Conservation (phyloP, 176 grass and related monocot genomes). For the Hordeum marinum region DNA sequence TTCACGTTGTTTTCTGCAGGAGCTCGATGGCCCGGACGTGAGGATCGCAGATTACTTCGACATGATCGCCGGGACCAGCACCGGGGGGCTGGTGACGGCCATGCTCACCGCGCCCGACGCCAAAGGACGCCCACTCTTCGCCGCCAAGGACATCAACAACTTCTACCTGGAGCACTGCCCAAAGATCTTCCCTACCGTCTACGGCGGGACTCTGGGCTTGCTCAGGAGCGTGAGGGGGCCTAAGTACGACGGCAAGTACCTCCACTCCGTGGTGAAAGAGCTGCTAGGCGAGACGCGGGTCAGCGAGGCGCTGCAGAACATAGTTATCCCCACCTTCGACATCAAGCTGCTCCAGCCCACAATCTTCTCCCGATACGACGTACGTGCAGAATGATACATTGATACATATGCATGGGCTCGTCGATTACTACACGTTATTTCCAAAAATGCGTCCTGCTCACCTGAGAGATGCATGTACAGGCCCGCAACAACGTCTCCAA, state of each 20-base stretch:
- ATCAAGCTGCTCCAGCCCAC: constrained; percentile 2
- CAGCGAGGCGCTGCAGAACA: neutral
- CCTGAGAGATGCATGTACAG: neutral
- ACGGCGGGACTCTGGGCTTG: neutral
- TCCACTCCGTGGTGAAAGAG: neutral
- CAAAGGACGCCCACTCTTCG: constrained; percentile 8
- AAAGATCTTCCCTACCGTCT: constrained; percentile 25
- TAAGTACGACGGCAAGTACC: neutral
- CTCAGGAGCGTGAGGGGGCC: neutral
- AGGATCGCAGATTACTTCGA: constrained; percentile 73
- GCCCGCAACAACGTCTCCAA: constrained; percentile 22
- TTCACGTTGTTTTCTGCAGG: neutral
- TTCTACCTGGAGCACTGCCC: constrained; percentile 42
- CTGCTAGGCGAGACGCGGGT: neutral
- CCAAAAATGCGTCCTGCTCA: neutral
- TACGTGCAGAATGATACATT: neutral
- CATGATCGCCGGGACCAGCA: constrained; percentile 69
- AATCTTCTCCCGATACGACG: neutral
- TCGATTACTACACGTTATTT: neutral
- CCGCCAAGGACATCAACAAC: constrained; percentile 39
- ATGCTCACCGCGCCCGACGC: constrained; percentile 35
- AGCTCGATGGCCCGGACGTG: neutral
- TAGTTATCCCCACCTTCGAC: constrained; percentile 51
- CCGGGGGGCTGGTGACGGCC: constrained; percentile 35
- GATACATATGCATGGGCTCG: neutral